Base-by-base conservation (phyloP, 768 basidiomycete species). In the Pleurotus citrinopileatus region DNA sequence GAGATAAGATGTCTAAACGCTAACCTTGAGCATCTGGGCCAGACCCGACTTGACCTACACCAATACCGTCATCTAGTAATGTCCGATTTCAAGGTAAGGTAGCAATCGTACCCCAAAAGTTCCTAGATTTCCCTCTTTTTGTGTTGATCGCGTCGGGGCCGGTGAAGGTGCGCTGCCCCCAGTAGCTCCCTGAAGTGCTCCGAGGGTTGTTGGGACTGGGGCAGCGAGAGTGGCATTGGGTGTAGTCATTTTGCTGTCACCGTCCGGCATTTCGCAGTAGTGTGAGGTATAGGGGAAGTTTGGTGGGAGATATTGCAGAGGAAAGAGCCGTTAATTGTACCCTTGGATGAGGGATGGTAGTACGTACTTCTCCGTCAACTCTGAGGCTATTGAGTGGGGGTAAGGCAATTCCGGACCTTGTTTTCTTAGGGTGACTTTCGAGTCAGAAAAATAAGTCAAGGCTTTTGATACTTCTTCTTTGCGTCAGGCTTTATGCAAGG, bases 21-120 rank as follows among this genome's bases (percentile, higher is more conserved):
- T 32, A 46, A 87, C 90, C 82, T 97, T 97, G 63, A 97, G 77
- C 95, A 98, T 97, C 78, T 97, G 94, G 3, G 95, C 94, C 42
- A 98, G 77, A 55, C 93, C 94, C 20, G 91, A 91, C 71, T 95
- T 95, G 64, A 95, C 94, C 89, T 91, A 44, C 22, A 40, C 38
- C 20, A 47, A 28, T 32, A 38, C n/a, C 38, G 17, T 23, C 42
- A 44, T 23, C 42, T 23, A 40, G 15, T 17, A 5, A 13, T 20
- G 4, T 40, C 38, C n/a, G 20, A 8, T 44, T 7, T 23, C 5
- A 10, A 20, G 3, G 28, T 9, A 13, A 25, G 15, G 51, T 40
- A 4, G 54, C 46, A 26, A 12, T 64, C 77, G 51, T 64, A 88
- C 88, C 26, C 83, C 84, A 64, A 89, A 91, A 3, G 89, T 89